Base-by-base conservation (phyloP, 768 basidiomycete species). In the Austroboletus festivus region DNA sequence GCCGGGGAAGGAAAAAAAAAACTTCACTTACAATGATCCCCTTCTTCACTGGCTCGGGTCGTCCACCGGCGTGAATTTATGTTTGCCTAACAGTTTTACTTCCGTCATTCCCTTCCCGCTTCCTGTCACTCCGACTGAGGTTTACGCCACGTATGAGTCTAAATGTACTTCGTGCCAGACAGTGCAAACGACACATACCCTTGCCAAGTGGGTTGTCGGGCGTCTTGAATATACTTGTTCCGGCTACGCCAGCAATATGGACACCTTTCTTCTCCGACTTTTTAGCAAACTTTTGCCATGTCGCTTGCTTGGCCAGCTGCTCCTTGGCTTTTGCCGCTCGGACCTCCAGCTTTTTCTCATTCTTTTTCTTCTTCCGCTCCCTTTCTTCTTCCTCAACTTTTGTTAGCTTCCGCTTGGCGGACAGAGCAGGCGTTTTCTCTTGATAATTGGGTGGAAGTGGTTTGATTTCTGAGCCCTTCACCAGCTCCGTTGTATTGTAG, bases 221-320 rank as follows among this genome's bases (percentile, higher is more conserved):
- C 4, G 90, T 94, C 72, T 92, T 91, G 77, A 94, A 94, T 55
- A 93, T 93, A 59, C 89, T 93, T 54, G 86, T 92, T 22, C 93
- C 93, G 24, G 86, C 71, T 28, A 91, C 79, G 21, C 92, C 92
- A 23, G 92, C 92, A 49, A 94, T 93, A 64, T 87, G 83, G 26
- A 92, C 82, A 9, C 92, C 92, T 69, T 94, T 94, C 78, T 86
- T 92, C 68, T 92, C 89, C 23, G 84, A 81, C 72, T 95, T 95
- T 74, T 93, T 95, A 19, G 92, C 84, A 73, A 95, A 95, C 72
- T 90, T 90, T 72, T 93, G 90, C 92, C 92, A 95, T 38, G 83
- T 83, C 50, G 80, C 81, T 71, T 93, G 90, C 70, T 92, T 91
- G 53, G 73, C 74, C 26, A 71, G 75, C 71, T 94, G 92, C 63